These are phyloP conservation scores for Erysimum pusillum DNA, from an alignment of 441 rosid species.

Conservation along the genomic window DNA sequence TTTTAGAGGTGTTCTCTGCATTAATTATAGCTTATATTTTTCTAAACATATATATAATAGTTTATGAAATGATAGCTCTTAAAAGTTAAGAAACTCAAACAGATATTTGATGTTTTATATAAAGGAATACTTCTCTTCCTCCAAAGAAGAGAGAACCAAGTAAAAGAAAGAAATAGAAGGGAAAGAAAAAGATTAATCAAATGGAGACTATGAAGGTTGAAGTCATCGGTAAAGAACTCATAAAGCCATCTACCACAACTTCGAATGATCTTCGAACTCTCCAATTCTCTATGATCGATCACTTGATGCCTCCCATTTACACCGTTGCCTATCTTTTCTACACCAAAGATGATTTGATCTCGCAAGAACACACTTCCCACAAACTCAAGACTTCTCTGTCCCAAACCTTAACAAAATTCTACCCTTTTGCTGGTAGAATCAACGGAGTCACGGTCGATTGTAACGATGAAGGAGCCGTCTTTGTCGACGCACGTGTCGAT, in stretches of 20 bases:
- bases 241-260: conserved; percentile 62
- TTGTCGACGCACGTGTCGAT: conserved; percentile 49
- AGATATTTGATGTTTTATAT: too few species aligned
- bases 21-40: too few species aligned
- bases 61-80: too few species aligned
- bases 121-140: background rate
- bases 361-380: conserved; percentile 9
- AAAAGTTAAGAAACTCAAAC: too few species aligned
- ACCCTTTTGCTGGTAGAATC: conserved; percentile 65
- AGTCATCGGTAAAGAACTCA: conserved; percentile 44
- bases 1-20: too few species aligned
- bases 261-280: conserved; percentile 51
- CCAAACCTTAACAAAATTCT: conserved; percentile 52
- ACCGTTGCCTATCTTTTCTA: conserved; percentile 57
- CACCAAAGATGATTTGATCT: conserved; percentile 15
- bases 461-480: conserved; percentile 59
- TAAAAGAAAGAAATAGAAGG: background rate
- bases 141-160: background rate
- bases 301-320: conserved; percentile 47
- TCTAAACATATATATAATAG: too few species aligned
- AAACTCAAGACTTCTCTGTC: conserved; percentile 57
- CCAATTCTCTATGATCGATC: conserved; percentile 62
- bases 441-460: conserved; percentile 57
- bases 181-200: background rate
- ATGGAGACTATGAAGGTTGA: conserved; percentile 50